These are phyloP conservation scores for Oryza officinalis DNA, from an alignment of 176 grass and related monocot genomes.

Conservation along the genomic window DNA sequence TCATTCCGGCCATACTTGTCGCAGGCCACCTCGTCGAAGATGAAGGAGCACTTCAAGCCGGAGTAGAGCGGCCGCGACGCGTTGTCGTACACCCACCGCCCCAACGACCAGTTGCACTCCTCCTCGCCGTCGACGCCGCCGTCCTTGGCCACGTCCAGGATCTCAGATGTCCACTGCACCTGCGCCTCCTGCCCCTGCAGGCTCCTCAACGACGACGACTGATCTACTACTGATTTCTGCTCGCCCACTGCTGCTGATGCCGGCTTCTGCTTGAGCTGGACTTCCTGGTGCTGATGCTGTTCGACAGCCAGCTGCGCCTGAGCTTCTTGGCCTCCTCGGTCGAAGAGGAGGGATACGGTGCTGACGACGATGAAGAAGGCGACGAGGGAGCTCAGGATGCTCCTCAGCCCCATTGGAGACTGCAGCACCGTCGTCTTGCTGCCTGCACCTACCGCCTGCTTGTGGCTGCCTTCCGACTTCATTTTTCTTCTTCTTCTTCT, in stretches of 20 bases:
- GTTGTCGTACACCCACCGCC: slow-evolving; percentile 74
- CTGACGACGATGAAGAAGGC: slow-evolving; percentile 66
- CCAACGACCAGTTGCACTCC: slow-evolving; percentile 57
- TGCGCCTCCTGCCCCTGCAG: slow-evolving; percentile 14
- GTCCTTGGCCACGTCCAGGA: neutral
- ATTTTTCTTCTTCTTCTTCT: no score
- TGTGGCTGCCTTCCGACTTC: neutral
- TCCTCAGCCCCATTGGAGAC: slow-evolving; percentile 43
- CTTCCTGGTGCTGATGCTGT: slow-evolving; percentile 39
- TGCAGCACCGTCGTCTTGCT: slow-evolving; percentile 43
- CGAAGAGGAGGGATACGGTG: slow-evolving; percentile 47
- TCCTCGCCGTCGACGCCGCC: neutral
- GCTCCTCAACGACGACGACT: neutral
- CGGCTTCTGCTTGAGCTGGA: slow-evolving; percentile 3
- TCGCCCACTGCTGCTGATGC: neutral
- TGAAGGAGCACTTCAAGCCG: slow-evolving; percentile 61
- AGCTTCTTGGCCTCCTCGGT: slow-evolving; percentile 38
- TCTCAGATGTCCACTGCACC: slow-evolving; percentile 16
- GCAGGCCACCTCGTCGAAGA: slow-evolving; percentile 77
- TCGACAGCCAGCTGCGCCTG: slow-evolving; percentile 16
- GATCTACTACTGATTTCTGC: neutral
- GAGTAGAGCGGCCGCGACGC: slow-evolving; percentile 56
- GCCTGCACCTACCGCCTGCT: neutral
- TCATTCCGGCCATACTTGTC: slow-evolving; percentile 77
- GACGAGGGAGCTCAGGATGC: slow-evolving; percentile 45